phyloP scores from a whole-genome alignment of 257 asterid genomes.

The Salvia splendens region DNA sequence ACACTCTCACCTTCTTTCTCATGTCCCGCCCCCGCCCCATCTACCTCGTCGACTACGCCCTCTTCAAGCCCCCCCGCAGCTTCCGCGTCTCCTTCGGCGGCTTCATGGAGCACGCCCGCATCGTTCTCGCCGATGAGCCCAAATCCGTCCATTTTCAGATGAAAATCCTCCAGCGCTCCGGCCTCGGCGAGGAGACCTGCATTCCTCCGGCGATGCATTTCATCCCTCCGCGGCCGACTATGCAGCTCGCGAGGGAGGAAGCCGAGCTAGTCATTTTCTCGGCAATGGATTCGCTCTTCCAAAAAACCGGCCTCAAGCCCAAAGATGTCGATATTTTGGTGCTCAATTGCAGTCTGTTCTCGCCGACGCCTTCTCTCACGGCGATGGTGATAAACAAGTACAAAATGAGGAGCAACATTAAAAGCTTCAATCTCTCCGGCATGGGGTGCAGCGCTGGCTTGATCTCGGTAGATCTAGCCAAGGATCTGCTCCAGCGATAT shows the following conservation, averaged over 20 bases:
- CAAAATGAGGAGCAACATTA: slow-evolving; percentile 52
- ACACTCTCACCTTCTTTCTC: slow-evolving; percentile 38
- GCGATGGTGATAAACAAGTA: slow-evolving; percentile 63
- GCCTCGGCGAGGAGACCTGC: slow-evolving; percentile 61
- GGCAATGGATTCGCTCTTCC: slow-evolving; percentile 49
- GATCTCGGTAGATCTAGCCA: slow-evolving; percentile 53
- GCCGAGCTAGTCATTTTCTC: slow-evolving; percentile 55
- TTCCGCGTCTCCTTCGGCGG: slow-evolving; percentile 48
- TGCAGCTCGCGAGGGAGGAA: slow-evolving; percentile 46
- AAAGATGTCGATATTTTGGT: slow-evolving; percentile 51
- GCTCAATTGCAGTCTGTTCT: slow-evolving; percentile 53
- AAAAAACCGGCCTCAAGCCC: slow-evolving; percentile 45
- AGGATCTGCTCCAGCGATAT: slow-evolving; percentile 47
- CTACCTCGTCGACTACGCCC: slow-evolving; percentile 56
- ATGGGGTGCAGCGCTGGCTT: slow-evolving; percentile 71
- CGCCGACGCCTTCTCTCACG: slow-evolving; percentile 57
- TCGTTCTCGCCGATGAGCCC: slow-evolving; percentile 35
- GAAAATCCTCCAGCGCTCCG: slow-evolving; percentile 59
- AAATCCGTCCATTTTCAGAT: slow-evolving; percentile 51
- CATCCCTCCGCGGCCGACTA: slow-evolving; percentile 45
- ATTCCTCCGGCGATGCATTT: slow-evolving; percentile 49
- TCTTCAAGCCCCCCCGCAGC: slow-evolving; percentile 48
- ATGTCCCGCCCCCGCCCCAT: slow-evolving; percentile 48
- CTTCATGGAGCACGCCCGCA: slow-evolving; percentile 46
- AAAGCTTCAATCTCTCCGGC: slow-evolving; percentile 59